Conservation (phyloP, 2,329 filamentous ascomycete genomes). For the Reticulascus tulasneorum region DNA sequence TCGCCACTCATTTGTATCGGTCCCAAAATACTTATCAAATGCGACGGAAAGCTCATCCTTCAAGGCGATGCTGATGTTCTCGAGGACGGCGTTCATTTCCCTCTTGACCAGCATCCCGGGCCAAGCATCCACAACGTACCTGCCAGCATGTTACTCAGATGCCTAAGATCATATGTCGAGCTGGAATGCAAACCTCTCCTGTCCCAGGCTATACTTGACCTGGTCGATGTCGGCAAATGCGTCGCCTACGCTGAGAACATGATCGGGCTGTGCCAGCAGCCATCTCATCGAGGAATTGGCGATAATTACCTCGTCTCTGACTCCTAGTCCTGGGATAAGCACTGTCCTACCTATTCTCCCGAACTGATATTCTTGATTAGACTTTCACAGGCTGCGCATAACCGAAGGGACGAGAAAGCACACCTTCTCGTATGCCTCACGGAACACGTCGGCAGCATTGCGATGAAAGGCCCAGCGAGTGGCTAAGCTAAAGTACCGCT, state of each 20-base stretch:
- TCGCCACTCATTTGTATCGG: conserved; percentile 27
- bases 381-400: not conserved
- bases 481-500: too few species aligned
- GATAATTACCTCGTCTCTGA: conserved; percentile 37
- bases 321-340: conserved; percentile 34
- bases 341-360: conserved; percentile 36
- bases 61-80: conserved; percentile 27
- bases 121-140: conserved; percentile 29
- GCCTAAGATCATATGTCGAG: too few species aligned
- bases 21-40: conserved; percentile 30
- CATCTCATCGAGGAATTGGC: conserved; percentile 35
- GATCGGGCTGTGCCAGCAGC: conserved; percentile 34
- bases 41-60: conserved; percentile 29
- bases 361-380: conserved; percentile 25
- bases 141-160: too few species aligned
- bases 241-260: conserved; percentile 25
- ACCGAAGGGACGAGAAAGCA: not conserved
- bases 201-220: conserved; percentile 31
- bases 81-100: conserved; percentile 29
- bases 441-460: conserved; percentile 22
- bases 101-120: conserved; percentile 30
- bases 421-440: conserved; percentile 27
- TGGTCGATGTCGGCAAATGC: conserved; percentile 36
- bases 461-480: too few species aligned
- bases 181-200: too few species aligned